phyloP scores from a whole-genome alignment of 257 asterid genomes.

The Nicotiana sylvestris region DNA sequence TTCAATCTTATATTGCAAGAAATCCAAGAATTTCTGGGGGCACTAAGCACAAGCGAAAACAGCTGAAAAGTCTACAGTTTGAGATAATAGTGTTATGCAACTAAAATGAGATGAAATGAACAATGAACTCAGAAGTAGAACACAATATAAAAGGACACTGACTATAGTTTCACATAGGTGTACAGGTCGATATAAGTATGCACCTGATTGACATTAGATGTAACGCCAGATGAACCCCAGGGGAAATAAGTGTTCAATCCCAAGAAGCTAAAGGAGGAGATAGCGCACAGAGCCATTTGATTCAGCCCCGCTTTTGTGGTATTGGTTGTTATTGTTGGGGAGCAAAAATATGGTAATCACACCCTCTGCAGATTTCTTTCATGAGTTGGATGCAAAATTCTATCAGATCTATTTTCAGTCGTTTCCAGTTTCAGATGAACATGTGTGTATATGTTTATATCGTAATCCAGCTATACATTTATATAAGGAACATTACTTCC shows the following conservation, averaged over 20 bases:
- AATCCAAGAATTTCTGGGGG: neutral
- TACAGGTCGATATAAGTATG: constrained; percentile 1
- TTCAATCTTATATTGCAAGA: neutral
- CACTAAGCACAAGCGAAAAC: neutral
- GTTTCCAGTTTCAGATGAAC: neutral
- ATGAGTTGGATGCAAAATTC: neutral
- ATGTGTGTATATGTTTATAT: neutral
- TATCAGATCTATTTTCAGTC: neutral
- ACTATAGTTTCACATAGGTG: neutral
- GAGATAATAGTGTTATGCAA: neutral
- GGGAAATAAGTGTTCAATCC: neutral
- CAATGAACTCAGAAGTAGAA: constrained; percentile 1
- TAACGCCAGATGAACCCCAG: neutral
- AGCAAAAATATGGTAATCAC: neutral
- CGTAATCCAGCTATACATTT: neutral
- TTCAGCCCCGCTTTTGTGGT: neutral
- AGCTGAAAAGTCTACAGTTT: neutral
- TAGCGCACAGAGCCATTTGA: neutral
- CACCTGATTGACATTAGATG: constrained; percentile 2
- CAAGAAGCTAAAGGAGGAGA: neutral
- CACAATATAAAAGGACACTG: neutral
- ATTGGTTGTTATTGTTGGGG: neutral
- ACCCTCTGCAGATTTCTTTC: constrained; percentile 1
- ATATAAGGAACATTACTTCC: neutral
- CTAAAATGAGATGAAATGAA: neutral